phyloP scores from a whole-genome alignment of 2,329 filamentous ascomycete genomes.

The Alternaria atra region DNA sequence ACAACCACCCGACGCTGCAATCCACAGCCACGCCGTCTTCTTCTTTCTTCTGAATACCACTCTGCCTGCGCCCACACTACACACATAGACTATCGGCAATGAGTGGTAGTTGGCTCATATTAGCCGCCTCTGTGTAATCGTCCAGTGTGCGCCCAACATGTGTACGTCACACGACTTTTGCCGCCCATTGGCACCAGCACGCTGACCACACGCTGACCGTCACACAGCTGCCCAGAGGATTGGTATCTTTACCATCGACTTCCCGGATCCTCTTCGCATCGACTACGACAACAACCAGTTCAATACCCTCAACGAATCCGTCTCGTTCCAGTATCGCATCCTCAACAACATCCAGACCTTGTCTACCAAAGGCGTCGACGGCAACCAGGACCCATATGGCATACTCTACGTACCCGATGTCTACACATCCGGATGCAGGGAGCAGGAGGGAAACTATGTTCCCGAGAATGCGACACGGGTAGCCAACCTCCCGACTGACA shows the following conservation, averaged over 20 bases:
- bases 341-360: conserved; percentile 75
- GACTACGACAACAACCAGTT: conserved; percentile 43
- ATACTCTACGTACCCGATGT: conserved; percentile 87
- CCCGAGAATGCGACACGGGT: conserved; percentile 78
- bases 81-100: conserved; percentile 19
- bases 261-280: conserved; percentile 45
- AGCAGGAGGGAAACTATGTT: conserved; percentile 70
- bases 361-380: conserved; percentile 70
- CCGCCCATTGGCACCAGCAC: neutral
- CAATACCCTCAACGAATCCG: conserved; percentile 37
- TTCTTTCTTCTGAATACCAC: neutral
- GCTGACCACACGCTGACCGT: conserved; percentile 9
- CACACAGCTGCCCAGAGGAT: conserved; percentile 46
- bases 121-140: conserved; percentile 24
- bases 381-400: conserved; percentile 73
- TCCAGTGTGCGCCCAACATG: conserved; percentile 42
- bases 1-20: conserved; percentile 1
- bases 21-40: neutral
- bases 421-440: conserved; percentile 67
- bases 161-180: conserved; percentile 45
- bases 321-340: conserved; percentile 51
- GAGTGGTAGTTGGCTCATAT: conserved; percentile 18
- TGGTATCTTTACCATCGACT: conserved; percentile 48
- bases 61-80: neutral
- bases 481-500: conserved; percentile 68